Base-by-base conservation (phyloP, 345 rosid species). In the Ceriops zippeliana region DNA sequence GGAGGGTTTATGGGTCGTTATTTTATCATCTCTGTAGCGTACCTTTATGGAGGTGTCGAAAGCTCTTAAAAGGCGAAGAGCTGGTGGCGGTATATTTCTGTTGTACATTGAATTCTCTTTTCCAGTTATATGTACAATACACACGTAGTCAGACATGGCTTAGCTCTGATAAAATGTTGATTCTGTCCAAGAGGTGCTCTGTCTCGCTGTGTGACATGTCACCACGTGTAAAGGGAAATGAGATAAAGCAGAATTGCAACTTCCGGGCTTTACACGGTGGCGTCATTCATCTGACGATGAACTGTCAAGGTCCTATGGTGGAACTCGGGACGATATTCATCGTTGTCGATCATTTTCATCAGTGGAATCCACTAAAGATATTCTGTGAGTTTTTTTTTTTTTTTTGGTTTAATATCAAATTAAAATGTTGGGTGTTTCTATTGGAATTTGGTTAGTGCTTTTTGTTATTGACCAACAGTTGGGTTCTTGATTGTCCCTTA, bases 301-400 rank as follows among this genome's bases (percentile, higher is more conserved):
- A 53, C 46, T 53, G 77, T 67, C 72, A 19, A 13, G 31, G 61
- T 73, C 68, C 46, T 63, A 67, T 73, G 77, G 56, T 67, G 72
- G 68, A 67, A 5, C 27, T 31, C 32, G 5, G 64, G 59, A 46
- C 58, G 59, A 58, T 72, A 20, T 70, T 62, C 37, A 28, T 57
- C 58, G 58, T n/a, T 54, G 60, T 52, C 8, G 61, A 11, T 26
- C 42, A 32, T 32, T 19, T 34, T 10, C 31, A n/a, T 15, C 59
- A 24, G 5, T 24, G 26, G 6, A 24, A 56, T 56, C 59, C 9
- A 38, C 13, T 16, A 13, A 13, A 42, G 49, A 13, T 22, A 10
- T 15, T 56, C 24, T 22, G 27, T 22, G 21, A 54, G 3, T 8
- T 2, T 10, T 0, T 24, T 5, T 11, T 1, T 8, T 54, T 0